Base-by-base conservation (phyloP, 2,329 filamentous ascomycete species). In the Paracoccidioides brasiliensis region DNA sequence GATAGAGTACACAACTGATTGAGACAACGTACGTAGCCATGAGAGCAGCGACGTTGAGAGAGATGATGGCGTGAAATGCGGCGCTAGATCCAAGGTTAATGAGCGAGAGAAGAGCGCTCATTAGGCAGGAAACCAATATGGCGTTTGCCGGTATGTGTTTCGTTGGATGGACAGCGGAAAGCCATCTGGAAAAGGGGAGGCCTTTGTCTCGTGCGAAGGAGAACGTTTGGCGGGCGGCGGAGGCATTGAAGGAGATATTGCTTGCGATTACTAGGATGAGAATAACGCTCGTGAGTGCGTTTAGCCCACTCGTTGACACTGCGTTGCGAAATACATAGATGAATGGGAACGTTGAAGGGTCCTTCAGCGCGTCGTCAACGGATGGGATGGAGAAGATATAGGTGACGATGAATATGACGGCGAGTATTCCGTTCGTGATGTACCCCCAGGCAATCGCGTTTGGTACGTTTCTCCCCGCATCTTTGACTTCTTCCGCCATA, bases 211-310 rank as follows among this genome's bases (percentile, higher is more conserved):
- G 64, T 5, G 68, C 63, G 48, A 60, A 60, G 14, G 58, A 56
- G 55, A 58, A 60, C 4, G 55, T 57, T 56, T 60, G 58, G 15
- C 58, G 56, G 38, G 58, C 57, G 22, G 58, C 55, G 28, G 58
- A 55, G 1, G 78, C 78, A 0, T 83, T 74, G 57, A 79, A 77
- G 14, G 66, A 66, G 6, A 68, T 62, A n/a, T 63, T 63, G 28
- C 63, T 64, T 35, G 63, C 65, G 37, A 66, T 61, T n/a, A 57
- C 57, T 22, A 69, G 59, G 7, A 69, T 60, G n/a, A 70, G 62
- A 41, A 72, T 55, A 37, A 72, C 61, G 4, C 62, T 60, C 5
- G 64, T 64, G 59, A 71, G 64, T 10, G 61, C 53, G 3, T 63
- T 63, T 0, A 67, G 59, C 1, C 66, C 65, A 15, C 64, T 59